Conservation (phyloP, 2,329 filamentous ascomycete genomes). For the Neofusicoccum kwambonambiense region DNA sequence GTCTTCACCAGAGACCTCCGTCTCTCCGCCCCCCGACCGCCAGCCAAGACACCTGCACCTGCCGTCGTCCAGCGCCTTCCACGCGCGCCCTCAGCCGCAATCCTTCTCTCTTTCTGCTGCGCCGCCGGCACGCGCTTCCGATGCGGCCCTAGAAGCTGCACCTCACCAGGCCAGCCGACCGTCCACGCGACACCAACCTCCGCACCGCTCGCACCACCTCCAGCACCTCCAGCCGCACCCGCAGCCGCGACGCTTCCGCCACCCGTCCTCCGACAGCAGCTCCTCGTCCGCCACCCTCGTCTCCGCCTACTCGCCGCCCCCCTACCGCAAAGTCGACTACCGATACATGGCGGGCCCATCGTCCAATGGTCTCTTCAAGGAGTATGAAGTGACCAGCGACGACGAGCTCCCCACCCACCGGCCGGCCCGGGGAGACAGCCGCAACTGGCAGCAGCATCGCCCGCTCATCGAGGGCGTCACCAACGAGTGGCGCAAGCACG, state of each 20-base stretch:
- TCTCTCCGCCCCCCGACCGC: background rate
- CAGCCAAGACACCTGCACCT: background rate
- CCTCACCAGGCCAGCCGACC: background rate
- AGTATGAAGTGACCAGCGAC: slow-evolving; percentile 1
- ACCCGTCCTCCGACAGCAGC: slow-evolving; percentile 1
- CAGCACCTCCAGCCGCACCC: background rate
- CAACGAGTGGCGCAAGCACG: slow-evolving; percentile 24
- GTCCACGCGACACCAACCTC: background rate
- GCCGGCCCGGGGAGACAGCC: background rate
- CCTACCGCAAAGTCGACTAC: background rate
- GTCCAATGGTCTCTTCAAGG: slow-evolving; percentile 9
- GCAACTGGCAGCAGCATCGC: slow-evolving; percentile 15
- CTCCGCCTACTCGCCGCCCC: slow-evolving; percentile 5
- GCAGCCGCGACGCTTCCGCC: background rate
- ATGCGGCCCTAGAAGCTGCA: background rate
- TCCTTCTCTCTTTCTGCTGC: background rate
- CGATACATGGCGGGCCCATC: slow-evolving; percentile 15
- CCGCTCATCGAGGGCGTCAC: slow-evolving; percentile 26
- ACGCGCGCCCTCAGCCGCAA: background rate
- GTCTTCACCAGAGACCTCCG: background rate
- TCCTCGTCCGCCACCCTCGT: slow-evolving; percentile 15
- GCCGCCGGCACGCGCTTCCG: slow-evolving; percentile 7
- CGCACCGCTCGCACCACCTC: background rate
- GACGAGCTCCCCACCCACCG: slow-evolving; percentile 10
- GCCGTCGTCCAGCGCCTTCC: background rate